Conservation (phyloP, 441 rosid species). For the Adansonia grandidieri region DNA sequence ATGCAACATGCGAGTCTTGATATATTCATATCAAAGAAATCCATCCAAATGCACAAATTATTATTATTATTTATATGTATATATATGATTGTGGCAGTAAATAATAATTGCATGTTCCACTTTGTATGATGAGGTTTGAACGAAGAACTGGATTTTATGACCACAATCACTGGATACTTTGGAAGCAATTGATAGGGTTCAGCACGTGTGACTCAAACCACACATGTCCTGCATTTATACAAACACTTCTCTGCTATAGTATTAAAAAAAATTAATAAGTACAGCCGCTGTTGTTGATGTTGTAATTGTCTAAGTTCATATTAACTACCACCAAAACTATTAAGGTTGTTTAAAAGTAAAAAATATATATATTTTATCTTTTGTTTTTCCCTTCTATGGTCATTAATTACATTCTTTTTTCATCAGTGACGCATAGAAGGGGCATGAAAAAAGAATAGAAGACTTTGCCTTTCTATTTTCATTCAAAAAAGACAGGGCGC, state of each 20-base stretch:
- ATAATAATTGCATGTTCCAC: conserved; percentile 39
- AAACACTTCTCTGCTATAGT: conserved; percentile 1
- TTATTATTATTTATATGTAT: conserved; percentile 18
- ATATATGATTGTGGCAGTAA: conserved; percentile 13
- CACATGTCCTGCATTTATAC: conserved; percentile 28
- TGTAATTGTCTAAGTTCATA: background rate
- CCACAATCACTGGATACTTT: conserved; percentile 43
- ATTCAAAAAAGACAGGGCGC: background rate
- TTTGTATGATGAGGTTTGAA: conserved; percentile 43
- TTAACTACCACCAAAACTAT: conserved; percentile 3
- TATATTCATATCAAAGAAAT: background rate
- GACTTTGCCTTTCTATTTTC: too few species aligned
- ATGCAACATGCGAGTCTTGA: background rate
- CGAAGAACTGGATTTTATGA: conserved; percentile 34
- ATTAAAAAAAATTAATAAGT: background rate
- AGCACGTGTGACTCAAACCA: conserved; percentile 42
- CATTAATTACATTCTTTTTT: too few species aligned
- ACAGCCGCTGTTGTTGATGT: too few species aligned
- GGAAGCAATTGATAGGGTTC: conserved; percentile 27
- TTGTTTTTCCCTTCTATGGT: too few species aligned
- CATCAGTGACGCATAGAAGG: too few species aligned
- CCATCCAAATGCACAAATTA: background rate
- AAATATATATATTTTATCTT: too few species aligned
- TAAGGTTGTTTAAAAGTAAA: background rate
- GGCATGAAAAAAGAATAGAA: too few species aligned